These are phyloP conservation scores for Scedosporium minutisporum DNA, from an alignment of 2,329 filamentous ascomycete species.

Conservation along the genomic window DNA sequence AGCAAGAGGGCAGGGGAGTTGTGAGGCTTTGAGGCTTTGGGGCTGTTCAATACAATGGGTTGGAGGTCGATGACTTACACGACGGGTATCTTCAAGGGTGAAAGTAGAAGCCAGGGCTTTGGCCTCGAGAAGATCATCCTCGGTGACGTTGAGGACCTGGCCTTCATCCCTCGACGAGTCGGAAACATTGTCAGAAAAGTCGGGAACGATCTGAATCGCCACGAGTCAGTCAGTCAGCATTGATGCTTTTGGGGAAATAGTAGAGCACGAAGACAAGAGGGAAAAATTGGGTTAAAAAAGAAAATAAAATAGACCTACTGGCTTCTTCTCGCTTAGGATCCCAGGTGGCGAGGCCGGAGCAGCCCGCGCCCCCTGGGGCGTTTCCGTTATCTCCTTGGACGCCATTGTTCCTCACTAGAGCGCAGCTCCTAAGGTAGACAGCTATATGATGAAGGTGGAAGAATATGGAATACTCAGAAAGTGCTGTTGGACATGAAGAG, in stretches of 20 bases:
- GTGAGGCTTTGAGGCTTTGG: too few relatives aligned
- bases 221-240: not conserved
- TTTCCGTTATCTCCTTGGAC: not conserved
- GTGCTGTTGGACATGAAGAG: not conserved
- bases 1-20: not conserved
- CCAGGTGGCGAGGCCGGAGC: not conserved
- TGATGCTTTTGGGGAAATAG: too few relatives aligned
- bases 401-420: not conserved
- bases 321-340: not conserved
- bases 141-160: slow-evolving; percentile 25
- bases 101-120: slow-evolving; percentile 25
- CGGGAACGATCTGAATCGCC: not conserved
- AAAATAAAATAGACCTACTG: not conserved
- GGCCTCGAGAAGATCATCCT: slow-evolving; percentile 34
- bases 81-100: slow-evolving; percentile 22
- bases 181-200: not conserved
- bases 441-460: not conserved
- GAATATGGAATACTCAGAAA: not conserved
- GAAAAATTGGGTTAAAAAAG: not conserved
- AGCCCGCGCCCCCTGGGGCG: not conserved
- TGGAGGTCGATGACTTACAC: slow-evolving; percentile 12
- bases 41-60: not conserved
- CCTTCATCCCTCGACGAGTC: not conserved
- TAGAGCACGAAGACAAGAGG: not conserved
- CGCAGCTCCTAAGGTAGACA: not conserved